Evolutionary conservation across 2,329 filamentous ascomycete species (phyloP), one percentile per base, ranked within the genome.

Genomic region (Capronia coronata): DNA sequence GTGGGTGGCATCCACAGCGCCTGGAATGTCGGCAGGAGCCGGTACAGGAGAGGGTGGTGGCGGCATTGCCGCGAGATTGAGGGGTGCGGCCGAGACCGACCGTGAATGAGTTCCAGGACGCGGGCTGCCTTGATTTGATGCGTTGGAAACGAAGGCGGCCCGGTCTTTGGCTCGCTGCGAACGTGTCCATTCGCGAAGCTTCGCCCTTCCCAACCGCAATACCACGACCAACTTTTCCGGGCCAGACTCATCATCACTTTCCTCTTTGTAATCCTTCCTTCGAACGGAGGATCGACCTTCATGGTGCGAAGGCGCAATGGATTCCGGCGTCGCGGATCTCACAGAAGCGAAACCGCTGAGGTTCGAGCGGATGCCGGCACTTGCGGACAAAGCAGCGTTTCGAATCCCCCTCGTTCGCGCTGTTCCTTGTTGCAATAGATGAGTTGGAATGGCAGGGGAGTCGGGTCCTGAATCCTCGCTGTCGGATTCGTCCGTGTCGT

Each of bases 311-410:
- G 74, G 69, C 38, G 75, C 77, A 11, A 55, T 48, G 8, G 83
- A 74, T 65, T 97, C 93, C 2, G 93, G 93, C 0, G 93, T 97
- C 65, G 90, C 87, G 25, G 91, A 96, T 53, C 93, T 83, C 11
- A 48, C 53, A n/a, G 52, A 57, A n/a, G 72, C 74, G 45, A 62
- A 44, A 43, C 83, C 82, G 43, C 87, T 65, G 48, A 76, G 71
- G 56, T 87, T 84, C 29, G 84, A 84, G 55, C 79, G 72, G 80
- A 97, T 91, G 48, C 90, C 85, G 57, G 88, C 87, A 64, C 91
- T 86, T 3, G 91, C 91, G 37, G 84, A 86, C 21, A 83, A 84
- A 13, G 91, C 91, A 13, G 91, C 91, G 46, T 88, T 89, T 49
- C 91, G 83, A 79, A 96, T 89, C 42, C 85, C 85, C 65, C 91